Evolutionary conservation across 2,329 filamentous ascomycete genomes (phyloP).

Genomic region (Fusarium austroafricanum): DNA sequence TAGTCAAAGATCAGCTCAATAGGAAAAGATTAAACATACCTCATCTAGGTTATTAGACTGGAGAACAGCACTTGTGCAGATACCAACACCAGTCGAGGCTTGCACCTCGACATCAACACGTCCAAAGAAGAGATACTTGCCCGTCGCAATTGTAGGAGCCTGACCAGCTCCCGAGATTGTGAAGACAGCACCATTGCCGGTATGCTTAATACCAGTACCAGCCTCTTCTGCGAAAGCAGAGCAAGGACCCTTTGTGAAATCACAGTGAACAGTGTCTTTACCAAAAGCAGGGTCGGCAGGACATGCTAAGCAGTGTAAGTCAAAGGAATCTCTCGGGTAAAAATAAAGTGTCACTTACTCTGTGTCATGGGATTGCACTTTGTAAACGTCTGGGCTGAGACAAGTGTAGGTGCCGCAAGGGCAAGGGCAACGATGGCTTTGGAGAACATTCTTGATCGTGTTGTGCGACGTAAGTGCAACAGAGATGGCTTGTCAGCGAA

Average conservation of each 20-base stretch:
- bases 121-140: slow-evolving; percentile 90
- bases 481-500: slow-evolving; percentile 5
- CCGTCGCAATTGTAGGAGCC: slow-evolving; percentile 71
- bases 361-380: slow-evolving; percentile 35
- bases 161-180: slow-evolving; percentile 69
- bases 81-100: slow-evolving; percentile 77
- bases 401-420: slow-evolving; percentile 31
- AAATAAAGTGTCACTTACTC: slow-evolving; percentile 17
- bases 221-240: slow-evolving; percentile 40
- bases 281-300: slow-evolving; percentile 75
- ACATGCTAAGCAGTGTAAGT: slow-evolving; percentile 56
- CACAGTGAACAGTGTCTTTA: slow-evolving; percentile 65
- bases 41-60: slow-evolving; percentile 80
- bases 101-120: slow-evolving; percentile 77
- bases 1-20: not conserved
- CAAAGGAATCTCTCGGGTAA: too few species aligned
- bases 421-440: slow-evolving; percentile 33
- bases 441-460: slow-evolving; percentile 31
- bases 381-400: slow-evolving; percentile 39
- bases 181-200: slow-evolving; percentile 49
- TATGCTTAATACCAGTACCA: slow-evolving; percentile 44
- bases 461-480: slow-evolving; percentile 13
- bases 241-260: slow-evolving; percentile 74
- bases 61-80: slow-evolving; percentile 80
- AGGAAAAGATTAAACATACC: slow-evolving; percentile 7